Evolutionary conservation across 257 asterid species (phyloP).

Genomic region (Salvia miltiorrhiza): DNA sequence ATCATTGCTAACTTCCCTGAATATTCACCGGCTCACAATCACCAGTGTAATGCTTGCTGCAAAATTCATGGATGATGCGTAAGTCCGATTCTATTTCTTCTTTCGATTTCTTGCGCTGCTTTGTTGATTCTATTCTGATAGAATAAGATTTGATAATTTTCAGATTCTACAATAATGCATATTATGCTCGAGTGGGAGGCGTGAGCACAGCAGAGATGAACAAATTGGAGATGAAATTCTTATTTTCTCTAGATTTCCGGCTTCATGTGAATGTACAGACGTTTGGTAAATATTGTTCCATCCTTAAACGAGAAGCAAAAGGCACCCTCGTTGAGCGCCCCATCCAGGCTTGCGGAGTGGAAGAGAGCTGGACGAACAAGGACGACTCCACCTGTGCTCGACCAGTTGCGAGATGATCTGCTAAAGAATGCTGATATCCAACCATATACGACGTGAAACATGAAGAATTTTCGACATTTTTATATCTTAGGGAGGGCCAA

Average conservation of each 20-base stretch:
- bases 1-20: constrained; percentile 54
- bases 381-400: constrained; percentile 53
- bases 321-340: constrained; percentile 50
- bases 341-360: constrained; percentile 54
- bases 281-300: constrained; percentile 58
- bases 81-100: constrained; percentile 28
- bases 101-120: not conserved
- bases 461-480: too few relatives aligned
- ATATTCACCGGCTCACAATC: constrained; percentile 71
- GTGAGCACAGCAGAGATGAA: constrained; percentile 73
- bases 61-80: constrained; percentile 83
- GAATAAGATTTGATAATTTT: constrained; percentile 1
- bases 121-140: not conserved
- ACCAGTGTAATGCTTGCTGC: constrained; percentile 87
- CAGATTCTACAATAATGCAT: constrained; percentile 83
- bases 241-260: constrained; percentile 63
- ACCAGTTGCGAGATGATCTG: constrained; percentile 46
- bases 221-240: constrained; percentile 71
- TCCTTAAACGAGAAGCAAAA: constrained; percentile 48
- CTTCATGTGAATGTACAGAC: constrained; percentile 61
- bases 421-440: not conserved
- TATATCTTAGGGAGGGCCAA: not conserved
- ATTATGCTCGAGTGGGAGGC: constrained; percentile 89
- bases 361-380: constrained; percentile 61
- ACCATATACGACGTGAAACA: not conserved